Percentiles rank a stretch among this genome's conserved stretches.
These are phyloP conservation scores for Blastomyces silverae DNA, from an alignment of 2,329 filamentous ascomycete genomes.

Conservation along the genomic window DNA sequence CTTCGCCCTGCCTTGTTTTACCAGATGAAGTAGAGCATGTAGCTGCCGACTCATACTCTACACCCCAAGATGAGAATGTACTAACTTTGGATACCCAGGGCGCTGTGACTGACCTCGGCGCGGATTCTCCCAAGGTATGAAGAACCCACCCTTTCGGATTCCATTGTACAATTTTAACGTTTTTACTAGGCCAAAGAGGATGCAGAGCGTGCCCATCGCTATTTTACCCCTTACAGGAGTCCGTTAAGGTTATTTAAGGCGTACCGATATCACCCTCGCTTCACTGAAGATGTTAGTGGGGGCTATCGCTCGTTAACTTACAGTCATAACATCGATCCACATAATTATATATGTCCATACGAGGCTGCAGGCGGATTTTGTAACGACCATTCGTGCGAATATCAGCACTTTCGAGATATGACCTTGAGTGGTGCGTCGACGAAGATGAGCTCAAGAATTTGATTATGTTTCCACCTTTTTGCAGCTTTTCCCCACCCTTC, in stretches of 20 bases:
- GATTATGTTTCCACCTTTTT: conserved; percentile 17
- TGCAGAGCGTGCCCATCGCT: conserved; percentile 22
- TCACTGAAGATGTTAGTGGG: conserved; percentile 59
- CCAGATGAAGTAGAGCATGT: conserved; percentile 29
- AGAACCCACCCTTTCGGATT: not conserved
- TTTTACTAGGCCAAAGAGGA: conserved; percentile 25
- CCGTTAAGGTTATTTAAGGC: conserved; percentile 75
- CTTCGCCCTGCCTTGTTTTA: conserved; percentile 40
- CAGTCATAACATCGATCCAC: conserved; percentile 78
- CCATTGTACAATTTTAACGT: conserved; percentile 27
- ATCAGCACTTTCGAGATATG: conserved; percentile 73
- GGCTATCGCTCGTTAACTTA: conserved; percentile 88
- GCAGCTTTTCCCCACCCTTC: conserved; percentile 18
- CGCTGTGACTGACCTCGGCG: conserved; percentile 22
- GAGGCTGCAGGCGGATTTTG: conserved; percentile 66
- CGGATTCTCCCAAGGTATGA: conserved; percentile 25
- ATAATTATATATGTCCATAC: conserved; percentile 66
- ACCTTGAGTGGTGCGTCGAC: conserved; percentile 64
- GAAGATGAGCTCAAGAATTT: conserved; percentile 25
- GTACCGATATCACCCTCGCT: conserved; percentile 83
- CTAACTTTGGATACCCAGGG: conserved; percentile 32
- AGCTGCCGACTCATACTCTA: conserved; percentile 23
- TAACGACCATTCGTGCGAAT: conserved; percentile 65
- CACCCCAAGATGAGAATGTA: conserved; percentile 26
- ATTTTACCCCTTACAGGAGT: conserved; percentile 67